Base-by-base conservation (phyloP, 495 filamentous ascomycete genomes). In the Hypoxylon rickii region DNA sequence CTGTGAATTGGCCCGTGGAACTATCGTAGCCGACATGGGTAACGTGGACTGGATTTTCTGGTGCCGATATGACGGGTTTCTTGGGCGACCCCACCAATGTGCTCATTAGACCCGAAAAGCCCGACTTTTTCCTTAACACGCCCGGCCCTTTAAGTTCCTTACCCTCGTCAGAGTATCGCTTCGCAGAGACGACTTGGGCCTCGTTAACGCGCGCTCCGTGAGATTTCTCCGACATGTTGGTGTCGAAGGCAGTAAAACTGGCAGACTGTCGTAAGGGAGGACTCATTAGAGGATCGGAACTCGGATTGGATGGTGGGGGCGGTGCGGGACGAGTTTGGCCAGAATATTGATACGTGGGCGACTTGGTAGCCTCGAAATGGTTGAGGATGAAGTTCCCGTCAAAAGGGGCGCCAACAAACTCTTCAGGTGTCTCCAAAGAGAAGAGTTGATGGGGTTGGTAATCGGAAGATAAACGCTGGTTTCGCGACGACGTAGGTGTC, bases 21-120 rank as follows among this genome's bases (percentile, higher is more conserved):
- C 95, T 96, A 71, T 98, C 92, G 70, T 96, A 96, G 42, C 95
- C 92, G 47, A 98, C 94, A 68, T 98, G 94, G 36, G 95, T 98
- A 46, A 98, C 88, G 70, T 98, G 94, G 20, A 97, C 91, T 8
- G 95, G 95, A 67, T 98, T 97, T 71, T 96, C 92, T 34, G 94
- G 94, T 7, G 89, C 87, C 4, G 94, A 97, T 55, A 98, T 97
- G 65, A 95, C 87, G 26, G 94, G 88, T 55, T 88, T 88, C 59
- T 91, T 88, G 33, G 89, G 94, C 19, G 90, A 93, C 29, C 94
- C 91, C 39, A 97, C 82, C 71, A 97, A 81, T 72, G 88, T 93
- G 65, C 86, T 96, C 82, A 98, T 86, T 67, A 97, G 96, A 62
- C 87, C 92, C 2, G 93, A 96, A 67, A 98, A 95, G 47, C 90